Base-by-base conservation (phyloP, 164 flowering plant genomes). In the Macadamia tetraphylla region DNA sequence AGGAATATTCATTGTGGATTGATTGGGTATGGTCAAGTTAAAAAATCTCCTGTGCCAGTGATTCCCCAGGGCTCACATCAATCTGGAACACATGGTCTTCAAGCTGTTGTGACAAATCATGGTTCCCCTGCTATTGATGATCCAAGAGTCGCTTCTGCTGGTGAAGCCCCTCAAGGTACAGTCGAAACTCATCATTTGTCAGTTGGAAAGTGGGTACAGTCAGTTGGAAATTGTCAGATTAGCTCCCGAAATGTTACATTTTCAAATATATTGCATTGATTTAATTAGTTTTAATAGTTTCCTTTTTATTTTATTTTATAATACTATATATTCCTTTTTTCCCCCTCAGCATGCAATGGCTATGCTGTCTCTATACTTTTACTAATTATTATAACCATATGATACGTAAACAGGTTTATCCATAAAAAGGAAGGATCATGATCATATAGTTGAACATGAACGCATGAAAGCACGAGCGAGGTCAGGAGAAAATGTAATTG, bases 1-100 rank as follows among this genome's bases (percentile, higher is more conserved):
- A 88, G 94, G 94, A 84, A 88, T 77, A 69, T 60, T 70, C 88
- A 88, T 62, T 85, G 89, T 73, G 83, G 72, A 68, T 73, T 85
- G 64, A 79, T 88, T 76, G 94, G 94, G 57, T 84, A 74, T 55
- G 40, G 78, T 44, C 87, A 73, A 58, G 63, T 9, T 9, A 77
- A 69, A 29, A 82, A 78, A 52, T 57, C 70, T 64, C 58, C 67
- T 29, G 78, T 62, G 52, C 53, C 70, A 5, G 29, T 14, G 23
- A 44, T 76, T 51, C 40, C 49, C 17, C 65, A 46, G 14, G 57
- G 6, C 31, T 68, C 73, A 58, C 30, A 70, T 61, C 53, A 43
- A 48, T 42, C 70, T 40, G 48, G 58, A 65, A 59, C 69, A 64
- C 46, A 58, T 60, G 70, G 62, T 29, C 55, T 64, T 40, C 67